Conservation (phyloP, 768 basidiomycete species). For the Boletus huronensis region DNA sequence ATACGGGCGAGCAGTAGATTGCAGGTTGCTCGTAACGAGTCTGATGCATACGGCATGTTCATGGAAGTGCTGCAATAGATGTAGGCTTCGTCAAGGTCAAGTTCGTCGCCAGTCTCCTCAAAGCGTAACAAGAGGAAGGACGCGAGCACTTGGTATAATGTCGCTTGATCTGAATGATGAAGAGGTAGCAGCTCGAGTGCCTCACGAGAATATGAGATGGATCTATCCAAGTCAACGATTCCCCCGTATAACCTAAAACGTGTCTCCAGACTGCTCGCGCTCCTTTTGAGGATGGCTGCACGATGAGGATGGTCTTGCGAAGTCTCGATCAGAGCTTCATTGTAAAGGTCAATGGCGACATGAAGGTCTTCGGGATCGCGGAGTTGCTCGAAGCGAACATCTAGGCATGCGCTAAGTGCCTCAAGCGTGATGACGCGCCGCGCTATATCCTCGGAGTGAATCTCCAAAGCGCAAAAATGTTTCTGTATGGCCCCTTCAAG, state of each 20-base stretch:
- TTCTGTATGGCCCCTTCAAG: conserved; percentile 30
- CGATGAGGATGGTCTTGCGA: conserved; percentile 17
- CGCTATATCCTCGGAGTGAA: conserved; percentile 10
- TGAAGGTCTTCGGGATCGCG: conserved; percentile 24
- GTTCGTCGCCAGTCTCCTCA: conserved; percentile 22
- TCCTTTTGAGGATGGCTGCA: conserved; percentile 11
- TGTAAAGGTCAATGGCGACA: conserved; percentile 23
- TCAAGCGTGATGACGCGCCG: conserved; percentile 19
- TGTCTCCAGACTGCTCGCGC: conserved; percentile 15
- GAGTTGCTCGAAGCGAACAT: conserved; percentile 24
- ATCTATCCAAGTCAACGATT: conserved; percentile 23
- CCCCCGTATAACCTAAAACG: conserved; percentile 17
- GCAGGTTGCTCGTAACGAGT: conserved; percentile 15
- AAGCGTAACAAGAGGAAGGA: conserved; percentile 25
- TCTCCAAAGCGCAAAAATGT: conserved; percentile 19
- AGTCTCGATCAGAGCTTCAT: conserved; percentile 22
- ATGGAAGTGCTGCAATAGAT: conserved; percentile 16
- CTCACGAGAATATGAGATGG: conserved; percentile 25
- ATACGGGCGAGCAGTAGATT: conserved; percentile 22
- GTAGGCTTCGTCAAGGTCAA: conserved; percentile 26
- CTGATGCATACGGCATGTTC: not conserved
- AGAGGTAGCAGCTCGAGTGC: conserved; percentile 20
- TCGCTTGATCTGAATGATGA: conserved; percentile 14
- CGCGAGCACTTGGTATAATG: conserved; percentile 15
- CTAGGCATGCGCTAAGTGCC: conserved; percentile 22